phyloP scores from a whole-genome alignment of 2,329 filamentous ascomycete genomes.

The Ophiostoma quercus region DNA sequence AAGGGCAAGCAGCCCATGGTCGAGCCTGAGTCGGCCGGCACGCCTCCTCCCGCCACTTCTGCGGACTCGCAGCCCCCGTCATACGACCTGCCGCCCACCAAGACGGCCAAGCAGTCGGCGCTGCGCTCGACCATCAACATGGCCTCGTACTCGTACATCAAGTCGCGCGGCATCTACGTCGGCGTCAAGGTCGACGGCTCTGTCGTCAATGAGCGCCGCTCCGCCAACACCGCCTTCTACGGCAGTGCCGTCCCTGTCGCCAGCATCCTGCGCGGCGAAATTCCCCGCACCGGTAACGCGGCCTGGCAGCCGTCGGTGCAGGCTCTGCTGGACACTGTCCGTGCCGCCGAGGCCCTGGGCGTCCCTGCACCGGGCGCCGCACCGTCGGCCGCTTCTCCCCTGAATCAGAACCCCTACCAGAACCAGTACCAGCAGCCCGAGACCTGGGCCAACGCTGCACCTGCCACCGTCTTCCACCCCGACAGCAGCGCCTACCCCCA shows the following conservation, averaged over 20 bases:
- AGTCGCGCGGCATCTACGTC: constrained; percentile 81
- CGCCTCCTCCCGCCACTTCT: not conserved
- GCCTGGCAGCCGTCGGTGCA: constrained; percentile 35
- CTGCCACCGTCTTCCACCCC: constrained; percentile 18
- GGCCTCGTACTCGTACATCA: constrained; percentile 64
- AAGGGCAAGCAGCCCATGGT: constrained; percentile 30
- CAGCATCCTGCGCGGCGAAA: constrained; percentile 45
- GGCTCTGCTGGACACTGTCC: constrained; percentile 36
- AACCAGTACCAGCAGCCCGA: not conserved
- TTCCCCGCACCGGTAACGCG: constrained; percentile 29
- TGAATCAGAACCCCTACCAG: not conserved
- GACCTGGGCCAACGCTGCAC: constrained; percentile 20
- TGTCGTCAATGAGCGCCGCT: constrained; percentile 75
- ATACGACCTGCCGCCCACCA: constrained; percentile 20
- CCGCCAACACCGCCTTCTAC: constrained; percentile 85
- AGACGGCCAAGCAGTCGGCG: constrained; percentile 27
- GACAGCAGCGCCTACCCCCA: constrained; percentile 10
- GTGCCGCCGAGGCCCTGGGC: constrained; percentile 35
- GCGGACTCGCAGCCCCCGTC: not conserved
- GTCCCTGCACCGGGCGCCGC: constrained; percentile 11
- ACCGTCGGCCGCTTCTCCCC: constrained; percentile 18
- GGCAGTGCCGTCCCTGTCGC: constrained; percentile 50
- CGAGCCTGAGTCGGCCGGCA: constrained; percentile 15
- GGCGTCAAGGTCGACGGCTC: constrained; percentile 84
- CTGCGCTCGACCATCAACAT: constrained; percentile 33